Conservation (phyloP, 257 asterid genomes). For the Solanum peruvianum region DNA sequence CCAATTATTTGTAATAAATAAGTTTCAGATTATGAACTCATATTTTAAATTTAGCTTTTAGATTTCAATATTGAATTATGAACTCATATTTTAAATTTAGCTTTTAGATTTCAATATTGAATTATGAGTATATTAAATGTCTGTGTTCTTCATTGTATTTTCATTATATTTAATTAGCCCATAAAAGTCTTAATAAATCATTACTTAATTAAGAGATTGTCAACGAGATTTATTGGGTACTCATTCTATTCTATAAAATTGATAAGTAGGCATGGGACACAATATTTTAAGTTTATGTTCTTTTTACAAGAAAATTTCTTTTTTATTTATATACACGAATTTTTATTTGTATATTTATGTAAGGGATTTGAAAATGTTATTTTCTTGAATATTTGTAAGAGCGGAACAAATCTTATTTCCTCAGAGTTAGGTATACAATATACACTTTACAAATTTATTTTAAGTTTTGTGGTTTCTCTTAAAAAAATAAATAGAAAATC, state of each 20-base stretch:
- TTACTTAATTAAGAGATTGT: background rate
- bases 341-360: no score
- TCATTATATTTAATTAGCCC: background rate
- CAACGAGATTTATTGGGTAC: background rate
- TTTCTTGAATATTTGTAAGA: background rate
- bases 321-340: no score
- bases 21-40: background rate
- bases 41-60: no score
- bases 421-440: background rate
- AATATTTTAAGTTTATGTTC: background rate
- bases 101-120: background rate
- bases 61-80: background rate
- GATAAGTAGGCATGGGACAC: background rate
- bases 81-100: background rate
- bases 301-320: no score
- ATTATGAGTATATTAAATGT: background rate
- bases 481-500: no score
- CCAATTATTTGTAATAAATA: background rate
- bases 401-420: background rate
- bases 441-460: background rate
- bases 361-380: background rate
- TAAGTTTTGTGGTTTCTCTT: no score
- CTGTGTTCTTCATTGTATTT: background rate
- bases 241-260: no score
- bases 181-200: background rate